Percentiles rank a stretch among this genome's conserved stretches.
Evolutionary conservation across 352 stramenopile genomes (phyloP).

Genomic region (Phytophthora lateralis): DNA sequence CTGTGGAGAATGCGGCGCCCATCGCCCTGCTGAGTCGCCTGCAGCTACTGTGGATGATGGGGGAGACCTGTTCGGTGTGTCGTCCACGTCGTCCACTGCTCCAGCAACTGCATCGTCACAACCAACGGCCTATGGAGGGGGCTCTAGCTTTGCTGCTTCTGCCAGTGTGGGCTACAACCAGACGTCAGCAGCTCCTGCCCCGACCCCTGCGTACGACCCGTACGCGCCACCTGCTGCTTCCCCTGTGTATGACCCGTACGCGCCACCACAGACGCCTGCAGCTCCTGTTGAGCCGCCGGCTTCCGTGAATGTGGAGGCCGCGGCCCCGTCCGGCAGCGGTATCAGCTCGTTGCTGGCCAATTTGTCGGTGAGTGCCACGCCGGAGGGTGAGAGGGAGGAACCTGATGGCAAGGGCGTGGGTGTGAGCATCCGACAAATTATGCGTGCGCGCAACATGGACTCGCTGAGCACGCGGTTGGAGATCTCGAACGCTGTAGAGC

Average conservation of each 20-base stretch:
- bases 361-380: conserved; percentile 52
- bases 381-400: conserved; percentile 59
- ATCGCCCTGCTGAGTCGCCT: conserved; percentile 33
- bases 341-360: conserved; percentile 72
- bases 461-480: conserved; percentile 68
- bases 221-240: conserved; percentile 34
- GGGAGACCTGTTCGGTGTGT: conserved; percentile 63
- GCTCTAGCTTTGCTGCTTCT: conserved; percentile 32
- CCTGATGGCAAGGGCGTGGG: conserved; percentile 66
- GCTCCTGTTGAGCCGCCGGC: conserved; percentile 45
- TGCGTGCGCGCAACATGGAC: conserved; percentile 73
- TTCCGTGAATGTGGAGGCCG: conserved; percentile 50
- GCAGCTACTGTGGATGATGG: conserved; percentile 36
- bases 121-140: conserved; percentile 12
- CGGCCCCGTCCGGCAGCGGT: conserved; percentile 39
- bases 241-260: conserved; percentile 39
- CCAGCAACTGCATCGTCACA: conserved; percentile 10
- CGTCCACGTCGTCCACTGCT: conserved; percentile 37
- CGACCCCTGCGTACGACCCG: conserved; percentile 27
- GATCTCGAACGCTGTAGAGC: conserved; percentile 74
- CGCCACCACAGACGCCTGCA: conserved; percentile 31
- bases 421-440: conserved; percentile 59
- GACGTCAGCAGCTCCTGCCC: conserved; percentile 15
- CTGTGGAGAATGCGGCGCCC: conserved; percentile 77
- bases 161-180: conserved; percentile 37